Conservation (phyloP, 192 early-diverging fungal species). For the Funneliformis mosseae region DNA sequence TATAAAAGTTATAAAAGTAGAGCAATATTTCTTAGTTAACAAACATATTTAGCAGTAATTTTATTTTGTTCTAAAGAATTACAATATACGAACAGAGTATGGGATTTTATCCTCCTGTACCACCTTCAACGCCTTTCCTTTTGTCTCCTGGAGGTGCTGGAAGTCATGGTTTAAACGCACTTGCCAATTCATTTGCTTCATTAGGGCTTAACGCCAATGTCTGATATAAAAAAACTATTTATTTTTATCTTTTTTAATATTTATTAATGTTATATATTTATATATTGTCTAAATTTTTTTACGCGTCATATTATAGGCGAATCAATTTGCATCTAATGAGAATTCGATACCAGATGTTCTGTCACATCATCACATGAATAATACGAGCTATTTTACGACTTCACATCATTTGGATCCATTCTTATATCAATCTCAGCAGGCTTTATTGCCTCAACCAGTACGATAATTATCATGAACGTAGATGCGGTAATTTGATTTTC, state of each 20-base stretch:
- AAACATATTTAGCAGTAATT: neutral
- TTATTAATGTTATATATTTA: neutral
- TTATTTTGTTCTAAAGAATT: neutral
- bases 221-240: neutral
- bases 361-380: conserved; percentile 1
- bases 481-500: conserved; percentile 8
- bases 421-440: conserved; percentile 21
- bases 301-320: conserved; percentile 1
- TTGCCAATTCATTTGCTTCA: conserved; percentile 33
- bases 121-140: neutral
- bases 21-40: neutral
- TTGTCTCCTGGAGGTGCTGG: neutral
- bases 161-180: conserved; percentile 16
- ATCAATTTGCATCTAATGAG: neutral
- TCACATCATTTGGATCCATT: conserved; percentile 13
- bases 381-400: conserved; percentile 12
- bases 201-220: conserved; percentile 27
- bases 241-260: neutral
- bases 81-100: neutral
- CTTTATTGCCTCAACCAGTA: conserved; percentile 25
- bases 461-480: conserved; percentile 17
- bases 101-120: conserved; percentile 14
- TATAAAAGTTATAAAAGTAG: too few species aligned
- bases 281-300: neutral
- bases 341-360: neutral